Percentiles rank a stretch among this genome's conserved stretches.
phyloP scores from a whole-genome alignment of 2,329 filamentous ascomycete genomes.

The Purpureocillium takamizusanense region DNA sequence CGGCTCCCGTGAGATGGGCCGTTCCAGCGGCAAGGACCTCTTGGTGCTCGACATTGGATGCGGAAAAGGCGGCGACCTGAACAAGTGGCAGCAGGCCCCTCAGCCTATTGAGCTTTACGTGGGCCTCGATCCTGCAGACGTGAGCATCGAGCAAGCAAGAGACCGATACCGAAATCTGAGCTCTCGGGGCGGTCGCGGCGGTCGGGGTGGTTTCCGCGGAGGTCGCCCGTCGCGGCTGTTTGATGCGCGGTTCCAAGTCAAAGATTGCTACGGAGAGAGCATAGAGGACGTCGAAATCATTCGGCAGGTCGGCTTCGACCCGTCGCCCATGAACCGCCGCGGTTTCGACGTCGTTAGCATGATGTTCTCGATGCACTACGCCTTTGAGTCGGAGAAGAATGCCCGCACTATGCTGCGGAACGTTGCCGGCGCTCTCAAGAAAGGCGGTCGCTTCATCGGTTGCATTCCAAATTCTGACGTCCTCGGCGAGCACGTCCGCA shows the following conservation, averaged over 20 bases:
- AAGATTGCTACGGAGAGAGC: conserved; percentile 85
- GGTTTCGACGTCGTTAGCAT: conserved; percentile 96
- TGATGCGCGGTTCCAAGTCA: conserved; percentile 78
- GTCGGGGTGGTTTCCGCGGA: conserved; percentile 39
- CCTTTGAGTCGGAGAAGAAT: conserved; percentile 87
- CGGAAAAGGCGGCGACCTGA: conserved; percentile 90
- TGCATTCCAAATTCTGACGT: conserved; percentile 97
- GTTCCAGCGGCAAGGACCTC: conserved; percentile 49
- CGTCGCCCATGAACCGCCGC: conserved; percentile 60
- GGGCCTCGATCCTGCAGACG: conserved; percentile 83
- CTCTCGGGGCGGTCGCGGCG: conserved; percentile 46
- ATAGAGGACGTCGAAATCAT: conserved; percentile 77
- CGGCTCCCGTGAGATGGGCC: conserved; percentile 44
- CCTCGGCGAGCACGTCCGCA: conserved; percentile 67
- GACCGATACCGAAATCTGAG: conserved; percentile 73
- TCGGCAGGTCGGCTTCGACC: conserved; percentile 78
- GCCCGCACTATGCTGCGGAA: conserved; percentile 89
- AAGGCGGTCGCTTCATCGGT: conserved; percentile 88
- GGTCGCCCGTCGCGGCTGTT: conserved; percentile 54
- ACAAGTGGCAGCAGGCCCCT: conserved; percentile 94
- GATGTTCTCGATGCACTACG: conserved; percentile 99
- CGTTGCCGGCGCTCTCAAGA: conserved; percentile 81
- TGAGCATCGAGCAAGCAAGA: conserved; percentile 83
- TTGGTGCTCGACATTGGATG: conserved; percentile 90
- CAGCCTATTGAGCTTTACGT: conserved; percentile 88